Evolutionary conservation across 2,329 filamentous ascomycete species (phyloP), one percentile per base, ranked within the genome.

Genomic region (Alternaria arborescens): DNA sequence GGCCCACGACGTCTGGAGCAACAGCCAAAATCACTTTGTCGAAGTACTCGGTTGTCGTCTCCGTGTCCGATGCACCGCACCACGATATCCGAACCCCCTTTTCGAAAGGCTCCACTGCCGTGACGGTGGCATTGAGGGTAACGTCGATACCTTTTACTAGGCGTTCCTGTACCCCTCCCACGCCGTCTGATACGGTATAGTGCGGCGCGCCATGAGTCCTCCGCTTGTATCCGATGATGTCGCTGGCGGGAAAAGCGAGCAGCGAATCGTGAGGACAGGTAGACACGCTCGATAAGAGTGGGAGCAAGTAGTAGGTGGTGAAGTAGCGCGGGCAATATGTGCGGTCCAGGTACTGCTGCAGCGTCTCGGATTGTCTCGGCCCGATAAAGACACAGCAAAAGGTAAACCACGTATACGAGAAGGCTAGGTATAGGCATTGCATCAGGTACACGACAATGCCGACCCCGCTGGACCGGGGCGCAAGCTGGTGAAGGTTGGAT

Each of bases 21-120:
- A 88, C 83, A 0, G 85, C 85, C 1, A 88, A 74, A 24, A 88
- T 75, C 0, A 86, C 84, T 2, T 78, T 78, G 53, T 87, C 85
- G 53, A 87, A 87, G 0, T 66, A 53, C 18, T 82, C 78, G 24
- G 55, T 56, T 11, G 77, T 65, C 14, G 48, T 28, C 0, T 67
- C 34, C 0, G 60, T 67, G 3, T 62, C 38, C 5, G 64, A 50
- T 11, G 43, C 24, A 59, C 59, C 20, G 57, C 55, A 66, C 82
- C 81, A 84, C 2, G 67, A 65, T 6, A 84, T 60, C 10, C 61
- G 65, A 5, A 81, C 73, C 11, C 65, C 67, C 22, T 69, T 62
- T 8, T 62, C 65, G 20, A 54, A 52, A 6, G 76, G 69, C 30
- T 76, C 69, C 2, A 83, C 77, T 28, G 72, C 67, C 3, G 73